Conservation (phyloP, 257 asterid species). For the Galeopsis tetrahit region DNA sequence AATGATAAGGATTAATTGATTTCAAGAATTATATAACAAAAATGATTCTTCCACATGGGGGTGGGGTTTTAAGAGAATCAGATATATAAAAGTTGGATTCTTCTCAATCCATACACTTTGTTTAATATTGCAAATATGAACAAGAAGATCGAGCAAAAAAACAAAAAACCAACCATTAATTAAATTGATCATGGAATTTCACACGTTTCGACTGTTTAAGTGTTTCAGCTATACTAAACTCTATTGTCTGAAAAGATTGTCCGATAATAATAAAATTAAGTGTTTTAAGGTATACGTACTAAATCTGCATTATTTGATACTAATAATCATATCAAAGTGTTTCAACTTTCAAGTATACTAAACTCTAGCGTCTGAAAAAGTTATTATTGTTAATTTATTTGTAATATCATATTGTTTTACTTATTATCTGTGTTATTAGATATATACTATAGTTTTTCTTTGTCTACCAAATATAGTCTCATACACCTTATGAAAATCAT, state of each 20-base stretch:
- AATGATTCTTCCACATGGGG: slow-evolving; percentile 33
- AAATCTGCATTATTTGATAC: no score
- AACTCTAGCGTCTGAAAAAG: background rate
- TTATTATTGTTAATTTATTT: no score
- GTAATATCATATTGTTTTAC: no score
- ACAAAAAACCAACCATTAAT: background rate
- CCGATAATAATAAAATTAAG: no score
- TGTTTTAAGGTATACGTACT: no score
- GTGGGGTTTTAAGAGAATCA: slow-evolving; percentile 47
- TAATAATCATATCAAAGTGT: background rate
- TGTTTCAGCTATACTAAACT: background rate
- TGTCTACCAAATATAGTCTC: no score
- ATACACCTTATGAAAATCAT: no score
- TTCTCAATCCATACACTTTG: slow-evolving; percentile 45
- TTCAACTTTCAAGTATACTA: background rate
- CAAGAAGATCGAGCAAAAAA: background rate
- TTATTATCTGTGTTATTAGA: no score
- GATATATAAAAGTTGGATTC: slow-evolving; percentile 48
- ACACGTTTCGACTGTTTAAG: background rate
- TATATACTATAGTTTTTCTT: no score
- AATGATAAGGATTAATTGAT: slow-evolving; percentile 5
- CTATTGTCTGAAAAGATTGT: background rate
- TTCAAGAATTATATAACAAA: slow-evolving; percentile 34
- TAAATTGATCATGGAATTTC: background rate
- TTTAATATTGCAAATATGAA: slow-evolving; percentile 25